Evolutionary conservation across 2,329 filamentous ascomycete genomes (phyloP).

Genomic region (Lachnellula willkommii): DNA sequence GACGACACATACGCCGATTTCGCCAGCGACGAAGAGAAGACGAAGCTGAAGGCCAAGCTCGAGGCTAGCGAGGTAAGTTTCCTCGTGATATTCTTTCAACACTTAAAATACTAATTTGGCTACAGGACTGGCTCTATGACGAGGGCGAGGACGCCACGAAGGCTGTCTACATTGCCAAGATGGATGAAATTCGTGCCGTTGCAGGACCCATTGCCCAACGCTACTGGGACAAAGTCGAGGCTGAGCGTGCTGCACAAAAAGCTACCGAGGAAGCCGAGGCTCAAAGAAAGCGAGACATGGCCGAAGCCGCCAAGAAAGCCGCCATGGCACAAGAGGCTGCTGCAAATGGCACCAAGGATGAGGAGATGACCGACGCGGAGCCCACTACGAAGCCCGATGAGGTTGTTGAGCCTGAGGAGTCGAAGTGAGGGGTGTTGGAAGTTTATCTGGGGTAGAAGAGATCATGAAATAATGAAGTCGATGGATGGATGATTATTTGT

Average conservation of each 20-base stretch:
- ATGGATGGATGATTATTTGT: neutral
- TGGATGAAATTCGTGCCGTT: slow-evolving; percentile 88
- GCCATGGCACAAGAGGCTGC: slow-evolving; percentile 36
- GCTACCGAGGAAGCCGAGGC: slow-evolving; percentile 52
- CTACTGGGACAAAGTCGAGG: slow-evolving; percentile 90
- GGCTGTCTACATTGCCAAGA: slow-evolving; percentile 88
- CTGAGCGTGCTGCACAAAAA: slow-evolving; percentile 72
- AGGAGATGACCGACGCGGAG: slow-evolving; percentile 61
- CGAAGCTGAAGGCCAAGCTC: slow-evolving; percentile 76
- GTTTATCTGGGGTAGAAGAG: neutral
- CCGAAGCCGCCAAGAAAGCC: slow-evolving; percentile 40
- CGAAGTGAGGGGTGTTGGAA: slow-evolving; percentile 16
- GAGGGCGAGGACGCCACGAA: slow-evolving; percentile 94
- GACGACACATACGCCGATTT: slow-evolving; percentile 88
- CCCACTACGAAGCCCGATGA: slow-evolving; percentile 43
- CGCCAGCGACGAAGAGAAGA: slow-evolving; percentile 87
- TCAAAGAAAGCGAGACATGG: slow-evolving; percentile 48
- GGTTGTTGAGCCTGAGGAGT: slow-evolving; percentile 26
- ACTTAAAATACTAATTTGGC: slow-evolving; percentile 17
- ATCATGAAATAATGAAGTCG: slow-evolving; percentile 17
- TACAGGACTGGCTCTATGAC: slow-evolving; percentile 94
- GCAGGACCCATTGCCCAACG: slow-evolving; percentile 89
- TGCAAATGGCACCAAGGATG: slow-evolving; percentile 40
- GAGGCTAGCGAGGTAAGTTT: slow-evolving; percentile 74
- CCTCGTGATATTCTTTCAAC: neutral